A percentile compares a stretch with the other conserved stretches of the same genome.
These are phyloP conservation scores for Mortierella sp. DNA, from an alignment of 371 early-diverging fungal genomes.

Conservation along the genomic window DNA sequence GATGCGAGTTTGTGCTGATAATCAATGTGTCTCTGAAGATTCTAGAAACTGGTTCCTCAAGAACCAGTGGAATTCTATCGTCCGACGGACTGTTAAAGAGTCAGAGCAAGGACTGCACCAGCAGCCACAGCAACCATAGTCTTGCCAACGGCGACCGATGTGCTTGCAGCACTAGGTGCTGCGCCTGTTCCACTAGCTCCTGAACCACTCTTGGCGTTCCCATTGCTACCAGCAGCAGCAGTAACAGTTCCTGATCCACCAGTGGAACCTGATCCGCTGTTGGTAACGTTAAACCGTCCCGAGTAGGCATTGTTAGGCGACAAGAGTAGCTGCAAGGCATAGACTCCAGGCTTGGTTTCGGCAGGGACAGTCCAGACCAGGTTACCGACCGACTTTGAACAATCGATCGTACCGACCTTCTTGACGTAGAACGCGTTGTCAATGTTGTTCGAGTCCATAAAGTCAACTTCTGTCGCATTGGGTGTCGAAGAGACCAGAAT, in stretches of 20 bases:
- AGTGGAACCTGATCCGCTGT: neutral
- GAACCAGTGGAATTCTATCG: too few relatives aligned
- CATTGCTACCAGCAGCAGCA: neutral
- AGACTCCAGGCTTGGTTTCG: conserved; percentile 63
- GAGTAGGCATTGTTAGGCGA: conserved; percentile 50
- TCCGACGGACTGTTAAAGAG: too few relatives aligned
- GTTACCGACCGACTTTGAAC: conserved; percentile 47
- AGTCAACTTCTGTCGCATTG: conserved; percentile 48
- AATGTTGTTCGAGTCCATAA: conserved; percentile 55
- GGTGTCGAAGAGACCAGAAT: conserved; percentile 40
- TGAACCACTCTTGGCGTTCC: neutral
- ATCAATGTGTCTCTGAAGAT: too few relatives aligned
- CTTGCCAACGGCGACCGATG: conserved; percentile 4
- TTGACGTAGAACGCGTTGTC: conserved; percentile 52
- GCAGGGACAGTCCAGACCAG: conserved; percentile 64
- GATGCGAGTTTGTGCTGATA: too few relatives aligned
- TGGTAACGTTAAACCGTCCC: conserved; percentile 46
- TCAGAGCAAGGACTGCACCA: conserved; percentile 17
- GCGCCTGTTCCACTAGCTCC: neutral
- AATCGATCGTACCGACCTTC: conserved; percentile 52
- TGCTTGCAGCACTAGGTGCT: neutral
- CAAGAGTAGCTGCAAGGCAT: conserved; percentile 54
- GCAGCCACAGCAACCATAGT: conserved; percentile 13
- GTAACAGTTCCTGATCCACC: neutral
- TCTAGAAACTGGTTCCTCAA: too few relatives aligned